These are phyloP conservation scores for Tulasnella calospora DNA, from an alignment of 768 basidiomycete genomes.

Conservation along the genomic window DNA sequence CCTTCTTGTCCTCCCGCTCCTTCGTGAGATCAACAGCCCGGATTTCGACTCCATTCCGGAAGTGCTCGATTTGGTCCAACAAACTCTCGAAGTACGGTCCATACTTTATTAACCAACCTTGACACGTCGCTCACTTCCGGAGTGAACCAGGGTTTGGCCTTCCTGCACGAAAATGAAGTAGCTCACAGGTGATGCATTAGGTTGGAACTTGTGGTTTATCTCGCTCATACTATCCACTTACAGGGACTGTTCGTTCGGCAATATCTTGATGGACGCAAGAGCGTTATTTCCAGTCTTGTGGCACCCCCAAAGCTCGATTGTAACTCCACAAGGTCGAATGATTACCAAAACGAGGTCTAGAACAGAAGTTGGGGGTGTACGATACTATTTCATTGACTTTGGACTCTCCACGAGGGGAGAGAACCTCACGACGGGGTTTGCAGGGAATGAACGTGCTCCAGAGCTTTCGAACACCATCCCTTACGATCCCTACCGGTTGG, in stretches of 20 bases:
- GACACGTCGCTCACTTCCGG: not conserved
- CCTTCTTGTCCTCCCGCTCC: not conserved
- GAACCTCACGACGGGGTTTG: no score
- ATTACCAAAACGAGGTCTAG: not conserved
- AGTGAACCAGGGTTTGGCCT: not conserved
- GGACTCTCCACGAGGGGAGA: not conserved
- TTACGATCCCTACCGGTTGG: no score
- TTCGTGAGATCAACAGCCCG: not conserved
- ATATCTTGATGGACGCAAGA: not conserved
- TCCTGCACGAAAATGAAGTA: not conserved
- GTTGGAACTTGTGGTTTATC: not conserved
- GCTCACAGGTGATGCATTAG: not conserved
- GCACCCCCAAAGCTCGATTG: not conserved
- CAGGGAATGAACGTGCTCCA: no score
- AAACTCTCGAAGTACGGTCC: not conserved
- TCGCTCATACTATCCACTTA: not conserved
- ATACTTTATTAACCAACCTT: not conserved
- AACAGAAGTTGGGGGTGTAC: not conserved
- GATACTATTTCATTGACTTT: not conserved
- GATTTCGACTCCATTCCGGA: not conserved
- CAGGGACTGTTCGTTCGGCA: not conserved
- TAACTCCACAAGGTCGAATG: not conserved
- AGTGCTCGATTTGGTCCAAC: not conserved
- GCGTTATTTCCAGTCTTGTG: not conserved
- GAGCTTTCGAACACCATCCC: no score